Evolutionary conservation across 108 stramenopile species (phyloP), one percentile per base, ranked within the genome.

Genomic region (Epithemia pelagica): DNA sequence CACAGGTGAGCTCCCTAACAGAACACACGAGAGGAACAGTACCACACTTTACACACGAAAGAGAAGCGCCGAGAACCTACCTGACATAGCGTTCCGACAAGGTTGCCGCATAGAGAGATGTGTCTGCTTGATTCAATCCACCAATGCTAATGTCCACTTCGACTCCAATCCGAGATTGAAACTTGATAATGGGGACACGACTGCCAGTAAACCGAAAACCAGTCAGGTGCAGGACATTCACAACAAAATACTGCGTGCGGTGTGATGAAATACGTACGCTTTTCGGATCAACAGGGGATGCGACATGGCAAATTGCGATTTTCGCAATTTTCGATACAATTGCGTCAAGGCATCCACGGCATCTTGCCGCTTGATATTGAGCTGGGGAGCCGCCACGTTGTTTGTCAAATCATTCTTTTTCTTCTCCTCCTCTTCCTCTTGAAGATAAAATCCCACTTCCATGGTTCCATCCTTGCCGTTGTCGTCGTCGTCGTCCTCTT

Each of bases 141-240:
- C 88, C 91, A 32, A 92, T 75, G 7, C 84, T 85, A 64, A 92
- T 80, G 62, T 92, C 91, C 28, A 80, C 80, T 73, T 92, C 91
- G 63, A 85, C 85, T 1, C 91, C 91, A 24, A 75, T 76, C 8
- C 69, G 54, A 1, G 86, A 82, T 32, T 61, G 66, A 72, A 87
- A 83, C 46, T 86, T 86, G 21, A 92, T 71, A 56, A 92, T 92
- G n/a, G 91, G 86, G 55, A 92, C 91, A 29, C 78, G 62, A 20
- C 83, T 33, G 30, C 54, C 29, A 25, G 27, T 3, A 19, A 63
- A n/a, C n/a, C 32, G 54, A 76, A 57, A n/a, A n/a, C n/a, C n/a
- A n/a, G n/a, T n/a, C n/a, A n/a, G n/a, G n/a, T n/a, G n/a, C n/a
- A n/a, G n/a, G n/a, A n/a, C n/a, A n/a, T n/a, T n/a, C n/a, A n/a